Conservation (phyloP, 441 rosid genomes). For the Mallotus repandus region DNA sequence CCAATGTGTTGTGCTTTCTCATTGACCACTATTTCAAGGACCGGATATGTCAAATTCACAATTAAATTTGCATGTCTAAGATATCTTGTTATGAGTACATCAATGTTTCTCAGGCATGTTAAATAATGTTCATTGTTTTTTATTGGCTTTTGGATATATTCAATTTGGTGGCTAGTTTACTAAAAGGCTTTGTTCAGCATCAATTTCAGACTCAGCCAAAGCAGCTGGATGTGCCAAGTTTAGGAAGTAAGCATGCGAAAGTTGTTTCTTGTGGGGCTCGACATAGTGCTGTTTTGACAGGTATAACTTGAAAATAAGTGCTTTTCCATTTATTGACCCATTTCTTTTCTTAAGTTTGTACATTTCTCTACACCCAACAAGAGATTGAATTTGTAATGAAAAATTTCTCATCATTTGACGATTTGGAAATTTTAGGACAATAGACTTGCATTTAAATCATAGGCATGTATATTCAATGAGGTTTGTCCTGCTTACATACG, state of each 20-base stretch:
- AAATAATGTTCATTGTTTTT: not conserved
- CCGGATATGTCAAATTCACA: not conserved
- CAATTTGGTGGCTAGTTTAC: not conserved
- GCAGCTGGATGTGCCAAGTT: slow-evolving; percentile 49
- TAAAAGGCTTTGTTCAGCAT: not conserved
- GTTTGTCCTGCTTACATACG: not conserved
- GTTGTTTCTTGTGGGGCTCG: slow-evolving; percentile 69
- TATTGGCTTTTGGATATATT: not conserved
- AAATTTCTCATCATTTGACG: not conserved
- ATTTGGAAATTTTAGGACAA: too few relatives aligned
- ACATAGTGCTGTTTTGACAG: slow-evolving; percentile 65
- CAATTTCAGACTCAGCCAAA: slow-evolving; percentile 50
- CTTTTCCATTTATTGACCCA: not conserved
- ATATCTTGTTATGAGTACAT: not conserved
- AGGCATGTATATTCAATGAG: not conserved
- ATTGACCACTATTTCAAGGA: not conserved
- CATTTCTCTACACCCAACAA: not conserved
- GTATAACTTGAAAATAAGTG: slow-evolving; percentile 30
- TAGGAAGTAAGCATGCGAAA: slow-evolving; percentile 49
- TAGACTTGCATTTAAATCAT: not conserved
- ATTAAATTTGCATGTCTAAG: not conserved
- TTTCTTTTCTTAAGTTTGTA: not conserved
- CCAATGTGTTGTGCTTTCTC: not conserved
- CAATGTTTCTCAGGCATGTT: not conserved
- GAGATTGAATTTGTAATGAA: not conserved